phyloP scores from a whole-genome alignment of 805 yeast genomes.

The Wickerhamiella spandovensis region DNA sequence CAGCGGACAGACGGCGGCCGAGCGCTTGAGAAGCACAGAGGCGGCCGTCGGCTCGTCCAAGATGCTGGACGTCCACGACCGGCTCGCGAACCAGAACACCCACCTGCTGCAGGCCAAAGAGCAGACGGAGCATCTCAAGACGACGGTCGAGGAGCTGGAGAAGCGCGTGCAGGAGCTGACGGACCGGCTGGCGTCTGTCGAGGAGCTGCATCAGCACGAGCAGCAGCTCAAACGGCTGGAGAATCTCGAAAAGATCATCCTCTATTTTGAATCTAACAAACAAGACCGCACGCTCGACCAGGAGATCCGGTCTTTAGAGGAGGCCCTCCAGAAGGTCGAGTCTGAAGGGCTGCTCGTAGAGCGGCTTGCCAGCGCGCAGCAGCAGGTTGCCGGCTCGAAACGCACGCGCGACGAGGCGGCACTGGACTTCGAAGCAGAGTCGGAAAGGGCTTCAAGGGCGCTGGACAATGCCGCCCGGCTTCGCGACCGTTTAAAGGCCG shows the following conservation, averaged over 20 bases:
- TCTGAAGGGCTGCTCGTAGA: background rate
- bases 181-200: conserved; percentile 2
- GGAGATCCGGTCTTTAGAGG: background rate
- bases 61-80: conserved; percentile 42
- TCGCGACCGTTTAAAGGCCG: background rate
- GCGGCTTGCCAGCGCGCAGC: background rate
- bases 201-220: conserved; percentile 1
- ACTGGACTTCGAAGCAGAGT: background rate
- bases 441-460: background rate
- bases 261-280: background rate
- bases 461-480: background rate
- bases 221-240: conserved; percentile 1
- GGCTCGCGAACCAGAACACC: conserved; percentile 22
- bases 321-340: background rate
- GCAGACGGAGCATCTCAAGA: conserved; percentile 11
- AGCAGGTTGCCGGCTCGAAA: background rate
- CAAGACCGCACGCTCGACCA: conserved; percentile 18
- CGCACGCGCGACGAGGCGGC: background rate
- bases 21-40: conserved; percentile 62
- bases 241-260: background rate
- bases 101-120: conserved; percentile 12
- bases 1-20: conserved; percentile 67
- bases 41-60: conserved; percentile 49
- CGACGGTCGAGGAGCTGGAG: background rate
- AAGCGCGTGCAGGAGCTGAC: conserved; percentile 7